Evolutionary conservation across 2,329 filamentous ascomycete species (phyloP).

Genomic region (Neodidymelliopsis sp.): DNA sequence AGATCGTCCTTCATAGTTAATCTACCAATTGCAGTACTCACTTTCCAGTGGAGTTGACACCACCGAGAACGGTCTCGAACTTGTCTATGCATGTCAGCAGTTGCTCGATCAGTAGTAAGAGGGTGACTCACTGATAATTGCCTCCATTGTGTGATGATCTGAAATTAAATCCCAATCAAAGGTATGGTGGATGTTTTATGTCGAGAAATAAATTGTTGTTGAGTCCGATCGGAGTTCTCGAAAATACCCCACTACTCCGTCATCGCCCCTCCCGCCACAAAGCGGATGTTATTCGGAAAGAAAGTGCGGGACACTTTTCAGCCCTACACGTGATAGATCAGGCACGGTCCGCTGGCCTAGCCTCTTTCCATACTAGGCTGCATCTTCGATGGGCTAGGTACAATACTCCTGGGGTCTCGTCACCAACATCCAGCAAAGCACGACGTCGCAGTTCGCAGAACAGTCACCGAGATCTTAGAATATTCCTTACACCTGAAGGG

Average conservation of each 20-base stretch:
- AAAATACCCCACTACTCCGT: slow-evolving; percentile 38
- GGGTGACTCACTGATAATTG: slow-evolving; percentile 41
- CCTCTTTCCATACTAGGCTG: background rate
- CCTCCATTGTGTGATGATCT: slow-evolving; percentile 45
- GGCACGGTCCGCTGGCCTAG: background rate
- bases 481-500: background rate
- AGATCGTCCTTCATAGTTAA: slow-evolving; percentile 11
- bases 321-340: slow-evolving; percentile 16
- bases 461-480: background rate
- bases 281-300: slow-evolving; percentile 18
- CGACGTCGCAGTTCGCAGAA: slow-evolving; percentile 14
- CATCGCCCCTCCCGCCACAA: slow-evolving; percentile 31
- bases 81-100: slow-evolving; percentile 38
- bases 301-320: slow-evolving; percentile 26
- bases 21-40: slow-evolving; percentile 31
- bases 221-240: slow-evolving; percentile 44
- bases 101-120: slow-evolving; percentile 4
- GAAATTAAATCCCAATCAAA: slow-evolving; percentile 17
- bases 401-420: slow-evolving; percentile 28
- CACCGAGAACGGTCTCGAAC: slow-evolving; percentile 42
- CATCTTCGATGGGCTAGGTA: slow-evolving; percentile 22
- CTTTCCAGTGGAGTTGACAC: slow-evolving; percentile 40
- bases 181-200: slow-evolving; percentile 33
- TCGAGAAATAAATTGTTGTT: slow-evolving; percentile 23
- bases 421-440: slow-evolving; percentile 12